Conservation (phyloP, 345 rosid genomes). For the Gossypium sturtianum region DNA sequence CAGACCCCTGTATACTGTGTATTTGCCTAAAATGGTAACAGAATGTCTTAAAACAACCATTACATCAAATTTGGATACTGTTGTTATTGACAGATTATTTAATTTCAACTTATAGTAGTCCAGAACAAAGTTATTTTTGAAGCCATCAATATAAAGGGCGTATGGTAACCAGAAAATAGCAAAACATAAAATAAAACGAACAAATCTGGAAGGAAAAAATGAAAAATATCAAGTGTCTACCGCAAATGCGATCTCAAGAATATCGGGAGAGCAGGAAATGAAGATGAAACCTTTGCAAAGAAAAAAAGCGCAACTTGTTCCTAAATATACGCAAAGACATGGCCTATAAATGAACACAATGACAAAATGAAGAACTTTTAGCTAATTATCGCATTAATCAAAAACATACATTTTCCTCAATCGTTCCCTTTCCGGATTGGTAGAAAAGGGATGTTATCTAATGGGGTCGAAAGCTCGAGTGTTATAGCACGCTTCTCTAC, state of each 20-base stretch:
- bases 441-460: slow-evolving; percentile 69
- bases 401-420: slow-evolving; percentile 74
- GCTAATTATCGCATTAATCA: background rate
- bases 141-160: background rate
- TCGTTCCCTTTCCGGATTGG: slow-evolving; percentile 78
- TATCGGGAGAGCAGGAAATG: slow-evolving; percentile 76
- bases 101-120: background rate
- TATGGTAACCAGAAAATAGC: background rate
- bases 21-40: background rate
- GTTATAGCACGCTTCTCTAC: slow-evolving; percentile 82
- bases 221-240: slow-evolving; percentile 23
- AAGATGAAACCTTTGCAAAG: slow-evolving; percentile 86
- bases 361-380: background rate
- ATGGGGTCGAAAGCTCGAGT: slow-evolving; percentile 69
- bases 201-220: background rate
- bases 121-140: background rate
- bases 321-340: slow-evolving; percentile 57
- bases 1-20: background rate
- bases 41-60: background rate
- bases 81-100: background rate
- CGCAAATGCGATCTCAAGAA: slow-evolving; percentile 97
- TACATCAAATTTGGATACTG: background rate
- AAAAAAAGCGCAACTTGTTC: slow-evolving; percentile 73
- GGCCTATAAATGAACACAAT: background rate
- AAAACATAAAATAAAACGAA: background rate